Evolutionary conservation across 345 rosid genomes (phyloP).

Genomic region (Boechera divaricarpa): DNA sequence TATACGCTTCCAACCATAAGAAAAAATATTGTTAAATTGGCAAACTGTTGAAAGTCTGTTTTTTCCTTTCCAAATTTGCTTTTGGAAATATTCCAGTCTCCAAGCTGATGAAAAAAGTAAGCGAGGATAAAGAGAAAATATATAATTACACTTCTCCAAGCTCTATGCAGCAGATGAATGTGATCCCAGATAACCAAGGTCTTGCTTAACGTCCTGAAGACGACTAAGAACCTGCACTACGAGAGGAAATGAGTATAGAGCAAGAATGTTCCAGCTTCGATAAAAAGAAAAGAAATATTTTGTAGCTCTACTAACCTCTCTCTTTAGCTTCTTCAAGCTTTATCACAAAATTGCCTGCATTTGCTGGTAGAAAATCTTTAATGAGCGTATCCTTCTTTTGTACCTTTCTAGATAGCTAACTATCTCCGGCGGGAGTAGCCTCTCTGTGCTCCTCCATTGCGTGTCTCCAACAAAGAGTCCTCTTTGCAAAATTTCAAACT

Average conservation of each 20-base stretch:
- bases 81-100: conserved; percentile 9
- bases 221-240: conserved; percentile 80
- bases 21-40: not conserved
- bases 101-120: conserved; percentile 20
- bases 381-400: conserved; percentile 67
- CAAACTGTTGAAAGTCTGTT: not conserved
- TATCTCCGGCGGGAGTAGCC: conserved; percentile 47
- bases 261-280: conserved; percentile 36
- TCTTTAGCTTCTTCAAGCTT: conserved; percentile 77
- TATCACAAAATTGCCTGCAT: conserved; percentile 81
- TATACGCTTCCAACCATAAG: conserved; percentile 11
- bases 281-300: conserved; percentile 9
- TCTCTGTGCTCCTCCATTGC: conserved; percentile 49
- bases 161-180: conserved; percentile 59
- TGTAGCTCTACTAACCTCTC: conserved; percentile 62
- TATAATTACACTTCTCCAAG: conserved; percentile 84
- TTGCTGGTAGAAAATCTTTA: conserved; percentile 82
- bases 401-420: conserved; percentile 46
- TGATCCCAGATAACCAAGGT: conserved; percentile 76
- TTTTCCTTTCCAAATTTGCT: conserved; percentile 24
- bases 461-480: conserved; percentile 44
- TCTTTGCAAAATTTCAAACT: conserved; percentile 70
- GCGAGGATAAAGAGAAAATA: conserved; percentile 3
- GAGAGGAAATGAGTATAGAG: conserved; percentile 48
- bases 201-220: conserved; percentile 82